Percentiles rank a stretch among this genome's conserved stretches.
These are phyloP conservation scores for Fusarium sororula DNA, from an alignment of 2,329 filamentous ascomycete species.

Conservation along the genomic window DNA sequence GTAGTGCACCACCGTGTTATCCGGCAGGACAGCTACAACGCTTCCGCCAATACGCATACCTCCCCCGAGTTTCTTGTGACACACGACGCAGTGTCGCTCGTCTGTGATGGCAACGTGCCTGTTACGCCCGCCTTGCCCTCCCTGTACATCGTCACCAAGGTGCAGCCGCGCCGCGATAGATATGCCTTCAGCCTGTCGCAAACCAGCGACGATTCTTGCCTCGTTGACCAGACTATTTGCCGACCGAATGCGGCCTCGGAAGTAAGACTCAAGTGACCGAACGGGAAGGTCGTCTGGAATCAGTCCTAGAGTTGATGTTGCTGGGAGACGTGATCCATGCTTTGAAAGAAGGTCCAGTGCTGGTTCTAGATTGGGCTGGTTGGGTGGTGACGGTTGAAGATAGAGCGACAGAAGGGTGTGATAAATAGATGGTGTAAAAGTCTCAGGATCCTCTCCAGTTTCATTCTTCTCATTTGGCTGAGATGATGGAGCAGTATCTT, in stretches of 20 bases:
- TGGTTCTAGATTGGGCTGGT: conserved; percentile 77
- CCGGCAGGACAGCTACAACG: conserved; percentile 88
- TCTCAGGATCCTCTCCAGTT: conserved; percentile 51
- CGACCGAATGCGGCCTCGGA: conserved; percentile 86
- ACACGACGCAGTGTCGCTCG: conserved; percentile 89
- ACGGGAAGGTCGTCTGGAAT: conserved; percentile 85
- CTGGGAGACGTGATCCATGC: conserved; percentile 90
- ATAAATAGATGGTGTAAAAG: conserved; percentile 81
- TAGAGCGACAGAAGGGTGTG: conserved; percentile 91
- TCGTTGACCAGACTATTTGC: conserved; percentile 86
- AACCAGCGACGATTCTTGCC: conserved; percentile 76
- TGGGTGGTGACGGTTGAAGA: conserved; percentile 78
- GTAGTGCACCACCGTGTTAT: conserved; percentile 84
- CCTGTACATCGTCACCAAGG: conserved; percentile 72
- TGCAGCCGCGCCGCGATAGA: conserved; percentile 77
- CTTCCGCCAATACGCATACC: conserved; percentile 87
- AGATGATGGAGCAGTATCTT: conserved; percentile 55
- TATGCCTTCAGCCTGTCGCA: conserved; percentile 83
- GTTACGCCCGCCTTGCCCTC: conserved; percentile 63
- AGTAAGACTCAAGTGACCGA: conserved; percentile 85
- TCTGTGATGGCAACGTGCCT: conserved; percentile 83
- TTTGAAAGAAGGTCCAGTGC: conserved; percentile 89
- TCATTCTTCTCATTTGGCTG: conserved; percentile 47
- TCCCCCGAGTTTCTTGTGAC: conserved; percentile 90
- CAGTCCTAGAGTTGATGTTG: conserved; percentile 83